Evolutionary conservation across 148 eudicot genomes (phyloP).

Genomic region (Silene conica): DNA sequence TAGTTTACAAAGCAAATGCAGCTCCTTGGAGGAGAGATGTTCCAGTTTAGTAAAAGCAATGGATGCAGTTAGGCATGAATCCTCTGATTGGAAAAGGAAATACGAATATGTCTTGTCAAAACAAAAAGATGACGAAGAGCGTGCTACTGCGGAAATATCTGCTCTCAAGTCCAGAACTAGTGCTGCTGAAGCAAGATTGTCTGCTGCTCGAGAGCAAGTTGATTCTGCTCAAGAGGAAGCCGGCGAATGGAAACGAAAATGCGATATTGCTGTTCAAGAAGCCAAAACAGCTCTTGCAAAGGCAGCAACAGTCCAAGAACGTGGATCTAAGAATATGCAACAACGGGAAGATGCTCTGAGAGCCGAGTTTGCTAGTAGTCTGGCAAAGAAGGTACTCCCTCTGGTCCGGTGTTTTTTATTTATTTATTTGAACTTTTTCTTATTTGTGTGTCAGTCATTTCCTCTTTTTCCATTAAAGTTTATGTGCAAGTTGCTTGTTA

Average conservation of each 20-base stretch:
- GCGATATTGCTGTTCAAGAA: slow-evolving; percentile 80
- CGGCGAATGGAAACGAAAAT: slow-evolving; percentile 88
- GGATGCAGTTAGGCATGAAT: slow-evolving; percentile 60
- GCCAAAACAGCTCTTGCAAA: slow-evolving; percentile 85
- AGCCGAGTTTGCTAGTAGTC: slow-evolving; percentile 56
- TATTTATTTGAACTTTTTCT: no score
- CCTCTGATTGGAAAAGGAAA: slow-evolving; percentile 78
- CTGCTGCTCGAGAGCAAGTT: slow-evolving; percentile 87
- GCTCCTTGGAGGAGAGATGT: slow-evolving; percentile 83
- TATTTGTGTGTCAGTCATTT: no score
- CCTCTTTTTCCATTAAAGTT: no score
- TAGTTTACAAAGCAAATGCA: slow-evolving; percentile 71
- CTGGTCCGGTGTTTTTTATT: background rate
- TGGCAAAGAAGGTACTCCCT: slow-evolving; percentile 66
- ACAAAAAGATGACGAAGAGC: slow-evolving; percentile 76
- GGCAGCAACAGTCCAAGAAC: slow-evolving; percentile 83
- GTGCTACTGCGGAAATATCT: slow-evolving; percentile 56
- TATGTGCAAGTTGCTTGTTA: no score
- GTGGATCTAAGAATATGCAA: slow-evolving; percentile 67
- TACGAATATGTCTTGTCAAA: slow-evolving; percentile 57
- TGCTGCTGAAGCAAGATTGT: slow-evolving; percentile 92
- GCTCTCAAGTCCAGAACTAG: slow-evolving; percentile 66
- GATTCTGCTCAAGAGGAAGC: slow-evolving; percentile 94
- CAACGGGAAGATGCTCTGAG: slow-evolving; percentile 77
- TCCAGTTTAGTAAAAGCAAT: slow-evolving; percentile 61